Evolutionary conservation across 306 rosid species (phyloP), one percentile per base, ranked within the genome.

Genomic region (Ormosia semicastrata): DNA sequence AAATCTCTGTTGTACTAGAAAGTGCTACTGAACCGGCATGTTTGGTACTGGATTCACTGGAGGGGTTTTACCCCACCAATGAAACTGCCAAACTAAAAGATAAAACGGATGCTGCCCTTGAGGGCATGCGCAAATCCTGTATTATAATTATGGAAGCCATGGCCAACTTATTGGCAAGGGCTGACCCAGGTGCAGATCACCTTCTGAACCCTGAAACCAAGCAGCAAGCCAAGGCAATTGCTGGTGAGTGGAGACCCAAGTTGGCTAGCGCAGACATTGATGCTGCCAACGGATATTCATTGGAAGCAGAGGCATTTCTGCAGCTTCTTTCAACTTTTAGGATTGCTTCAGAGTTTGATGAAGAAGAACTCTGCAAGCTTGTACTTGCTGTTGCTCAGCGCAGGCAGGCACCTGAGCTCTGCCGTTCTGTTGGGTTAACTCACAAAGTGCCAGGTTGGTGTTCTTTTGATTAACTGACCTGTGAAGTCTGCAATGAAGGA

Each of bases 401-500:
- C 77, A 82, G 90, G 89, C 92, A 80, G 84, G 85, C 92, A 77
- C 89, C 89, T 89, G 90, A 89, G 89, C 92, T 87, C 87, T 89
- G 90, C 87, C 90, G 81, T 71, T 79, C 89, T 67, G 86, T 89
- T 83, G 92, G 89, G 71, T 80, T 87, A 87, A 85, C 87, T 76
- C 85, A 89, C 86, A 85, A 89, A 85, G 87, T 85, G 85, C 92
- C 90, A 89, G 92, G 92, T 89, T 87, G 90, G 92, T 89, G 83
- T 76, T 87, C 87, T 80, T 87, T 85, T 37, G 75, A 78, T 73
- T 67, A 82, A 76, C 75, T 76, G 90, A 83, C 89, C 87, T 73
- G 87, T 87, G 89, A 77, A 53, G 78, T 77, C 83, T 58, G 85
- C 87, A 83, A 79, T 64, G 75, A 82, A 76, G 78, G 78, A 66